Conservation (phyloP, 371 early-diverging fungal genomes). For the Apophysomyces sp. region DNA sequence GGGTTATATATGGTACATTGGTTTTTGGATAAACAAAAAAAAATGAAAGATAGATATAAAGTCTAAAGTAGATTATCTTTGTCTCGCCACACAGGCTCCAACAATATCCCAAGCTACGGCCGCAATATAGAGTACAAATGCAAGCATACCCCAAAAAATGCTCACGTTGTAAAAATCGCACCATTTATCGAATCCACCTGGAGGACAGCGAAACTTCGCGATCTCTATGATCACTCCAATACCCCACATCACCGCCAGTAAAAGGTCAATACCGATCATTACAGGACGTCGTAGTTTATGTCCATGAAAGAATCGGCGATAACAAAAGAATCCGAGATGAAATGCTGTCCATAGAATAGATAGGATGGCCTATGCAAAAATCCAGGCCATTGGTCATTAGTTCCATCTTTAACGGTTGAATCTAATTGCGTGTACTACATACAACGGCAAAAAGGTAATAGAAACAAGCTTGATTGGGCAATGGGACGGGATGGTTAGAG, state of each 20-base stretch:
- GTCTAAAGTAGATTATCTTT: neutral
- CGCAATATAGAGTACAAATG: slow-evolving; percentile 44
- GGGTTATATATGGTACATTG: neutral
- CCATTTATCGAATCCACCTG: slow-evolving; percentile 47
- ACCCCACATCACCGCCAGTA: slow-evolving; percentile 54
- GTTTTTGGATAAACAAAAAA: too few species aligned
- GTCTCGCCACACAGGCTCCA: slow-evolving; percentile 35
- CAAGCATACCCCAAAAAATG: slow-evolving; percentile 54
- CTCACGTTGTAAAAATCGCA: slow-evolving; percentile 60
- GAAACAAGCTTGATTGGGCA: slow-evolving; percentile 36
- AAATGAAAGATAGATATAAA: neutral
- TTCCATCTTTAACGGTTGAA: slow-evolving; percentile 8
- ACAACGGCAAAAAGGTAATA: slow-evolving; percentile 50
- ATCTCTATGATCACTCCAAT: slow-evolving; percentile 58
- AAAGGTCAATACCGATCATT: slow-evolving; percentile 45
- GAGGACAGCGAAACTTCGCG: slow-evolving; percentile 46
- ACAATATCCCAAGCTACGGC: slow-evolving; percentile 51
- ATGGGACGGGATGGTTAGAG: slow-evolving; percentile 33
- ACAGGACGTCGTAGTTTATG: slow-evolving; percentile 51
- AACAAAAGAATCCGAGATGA: slow-evolving; percentile 43
- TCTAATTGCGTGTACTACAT: slow-evolving; percentile 14
- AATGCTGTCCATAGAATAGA: slow-evolving; percentile 49
- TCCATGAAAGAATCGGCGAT: slow-evolving; percentile 42
- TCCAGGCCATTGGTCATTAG: neutral
- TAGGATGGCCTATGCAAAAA: slow-evolving; percentile 33